Base-by-base conservation (phyloP, 1,139 yeast genomes). In the Meyerozyma elateridarum region DNA sequence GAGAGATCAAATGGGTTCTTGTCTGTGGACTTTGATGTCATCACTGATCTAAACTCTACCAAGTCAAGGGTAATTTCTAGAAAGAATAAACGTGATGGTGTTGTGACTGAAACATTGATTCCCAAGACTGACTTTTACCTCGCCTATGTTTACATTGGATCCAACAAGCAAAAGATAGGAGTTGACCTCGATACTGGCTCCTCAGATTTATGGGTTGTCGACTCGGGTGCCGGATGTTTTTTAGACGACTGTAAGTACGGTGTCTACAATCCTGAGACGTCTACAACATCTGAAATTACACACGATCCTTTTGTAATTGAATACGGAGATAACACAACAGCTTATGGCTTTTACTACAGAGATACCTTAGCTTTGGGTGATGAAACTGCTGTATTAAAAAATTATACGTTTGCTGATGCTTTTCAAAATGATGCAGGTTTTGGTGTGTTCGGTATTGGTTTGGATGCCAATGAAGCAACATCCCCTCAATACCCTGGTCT, bases 381-480 rank as follows among this genome's bases (percentile, higher is more conserved):
- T 9, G 36, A 41, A 6, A 32, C 36, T 15, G 34, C 42, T 20
- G 39, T 19, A 8, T 14, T 50, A 14, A 30, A 41, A 7, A 36
- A 39, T 26, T 33, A 44, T 29, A 42, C 44, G 17, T 45, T 54
- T 31, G 59, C 48, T 5, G 45, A 45, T 18, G 57, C 36, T n/a
- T 22, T 27, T 18, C 14, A 29, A 3, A 35, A 46, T 7, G 32
- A 39, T 6, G 34, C 32, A 9, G 29, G 15, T 6, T 29, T 22
- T 21, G 54, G 56, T 15, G 18, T 50, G 12, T 36, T 51, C n/a
- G 58, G 58, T 13, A 38, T 53, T 31, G 50, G 49, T 2, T 28
- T 29, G 9, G 29, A 19, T 6, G 22, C 17, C 6, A 28, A 29
- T 15, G 52, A 48, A 33, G 27, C 42, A 7, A n/a, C 39, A 4